phyloP scores from a whole-genome alignment of 129 eudicot genomes.

The Flaveria brownii region DNA sequence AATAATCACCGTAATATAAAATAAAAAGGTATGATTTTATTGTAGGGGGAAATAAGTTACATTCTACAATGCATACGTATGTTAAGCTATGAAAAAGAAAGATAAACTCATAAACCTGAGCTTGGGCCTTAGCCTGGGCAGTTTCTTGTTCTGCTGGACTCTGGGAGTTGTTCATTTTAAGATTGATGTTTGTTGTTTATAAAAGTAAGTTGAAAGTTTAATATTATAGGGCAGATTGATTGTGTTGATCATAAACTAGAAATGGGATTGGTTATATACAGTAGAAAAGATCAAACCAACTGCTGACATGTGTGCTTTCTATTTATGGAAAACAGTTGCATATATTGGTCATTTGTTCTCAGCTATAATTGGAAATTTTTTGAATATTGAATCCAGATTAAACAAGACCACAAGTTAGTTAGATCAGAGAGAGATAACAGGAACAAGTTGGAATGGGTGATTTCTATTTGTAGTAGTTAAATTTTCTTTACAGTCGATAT shows the following conservation, averaged over 20 bases:
- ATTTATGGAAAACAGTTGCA: constrained; percentile 21
- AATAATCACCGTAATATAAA: neutral
- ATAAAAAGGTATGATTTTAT: neutral
- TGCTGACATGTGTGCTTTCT: constrained; percentile 20
- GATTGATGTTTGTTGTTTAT: constrained; percentile 22
- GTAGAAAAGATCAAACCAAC: constrained; percentile 28
- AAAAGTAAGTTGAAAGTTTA: neutral
- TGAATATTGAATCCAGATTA: constrained; percentile 21
- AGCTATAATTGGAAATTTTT: neutral
- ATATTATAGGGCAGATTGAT: neutral
- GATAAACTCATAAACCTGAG: constrained; percentile 40
- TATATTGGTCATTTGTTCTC: constrained; percentile 3
- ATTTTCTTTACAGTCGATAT: neutral
- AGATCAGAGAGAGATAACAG: constrained; percentile 24
- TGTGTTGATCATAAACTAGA: constrained; percentile 24
- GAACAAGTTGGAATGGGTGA: constrained; percentile 17
- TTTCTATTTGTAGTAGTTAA: constrained; percentile 12
- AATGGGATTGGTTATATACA: constrained; percentile 26
- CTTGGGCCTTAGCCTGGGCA: constrained; percentile 65
- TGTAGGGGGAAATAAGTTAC: neutral
- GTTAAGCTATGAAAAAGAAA: constrained; percentile 9
- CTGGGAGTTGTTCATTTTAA: constrained; percentile 44
- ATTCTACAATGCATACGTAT: neutral
- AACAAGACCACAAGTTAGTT: constrained; percentile 32
- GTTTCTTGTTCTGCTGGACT: constrained; percentile 44